Evolutionary conservation across 352 stramenopile species (phyloP).

Genomic region (Globisporangium lucens): DNA sequence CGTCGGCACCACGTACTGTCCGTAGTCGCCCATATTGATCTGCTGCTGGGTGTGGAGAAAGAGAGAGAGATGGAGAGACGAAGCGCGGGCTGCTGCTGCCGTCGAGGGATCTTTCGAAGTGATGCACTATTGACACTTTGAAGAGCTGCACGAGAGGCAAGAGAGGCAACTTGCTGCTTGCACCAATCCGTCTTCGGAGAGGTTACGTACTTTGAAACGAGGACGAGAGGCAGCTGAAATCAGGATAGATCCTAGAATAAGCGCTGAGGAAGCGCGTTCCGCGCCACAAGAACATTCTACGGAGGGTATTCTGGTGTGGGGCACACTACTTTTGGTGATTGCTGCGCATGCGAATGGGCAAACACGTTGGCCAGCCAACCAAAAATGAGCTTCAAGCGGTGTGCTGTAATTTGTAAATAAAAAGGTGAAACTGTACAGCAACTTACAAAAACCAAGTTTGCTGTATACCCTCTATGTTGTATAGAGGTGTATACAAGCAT

Average conservation of each 20-base stretch:
- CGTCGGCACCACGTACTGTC: conserved; percentile 79
- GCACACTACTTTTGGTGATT: background rate
- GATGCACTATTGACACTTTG: background rate
- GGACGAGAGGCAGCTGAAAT: background rate
- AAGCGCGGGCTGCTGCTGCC: conserved; percentile 1
- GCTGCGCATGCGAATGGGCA: background rate
- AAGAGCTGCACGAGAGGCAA: background rate
- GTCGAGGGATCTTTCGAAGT: conserved; percentile 16
- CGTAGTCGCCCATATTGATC: conserved; percentile 77
- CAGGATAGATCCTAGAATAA: conserved; percentile 6
- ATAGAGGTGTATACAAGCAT: too few relatives aligned
- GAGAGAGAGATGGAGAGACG: background rate
- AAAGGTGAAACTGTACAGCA: too few relatives aligned
- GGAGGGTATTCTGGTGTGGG: background rate
- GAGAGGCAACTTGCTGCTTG: background rate
- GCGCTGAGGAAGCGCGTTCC: background rate
- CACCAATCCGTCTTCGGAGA: background rate
- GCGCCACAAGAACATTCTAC: conserved; percentile 16
- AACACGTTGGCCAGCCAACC: conserved; percentile 3
- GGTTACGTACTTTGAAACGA: conserved; percentile 4
- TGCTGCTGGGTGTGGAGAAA: conserved; percentile 3
- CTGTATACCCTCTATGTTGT: too few relatives aligned
- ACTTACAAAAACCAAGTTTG: too few relatives aligned
- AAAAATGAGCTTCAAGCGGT: too few relatives aligned
- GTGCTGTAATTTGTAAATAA: too few relatives aligned